Conservation (phyloP, 345 rosid genomes). For the Hirschfeldia incana region DNA sequence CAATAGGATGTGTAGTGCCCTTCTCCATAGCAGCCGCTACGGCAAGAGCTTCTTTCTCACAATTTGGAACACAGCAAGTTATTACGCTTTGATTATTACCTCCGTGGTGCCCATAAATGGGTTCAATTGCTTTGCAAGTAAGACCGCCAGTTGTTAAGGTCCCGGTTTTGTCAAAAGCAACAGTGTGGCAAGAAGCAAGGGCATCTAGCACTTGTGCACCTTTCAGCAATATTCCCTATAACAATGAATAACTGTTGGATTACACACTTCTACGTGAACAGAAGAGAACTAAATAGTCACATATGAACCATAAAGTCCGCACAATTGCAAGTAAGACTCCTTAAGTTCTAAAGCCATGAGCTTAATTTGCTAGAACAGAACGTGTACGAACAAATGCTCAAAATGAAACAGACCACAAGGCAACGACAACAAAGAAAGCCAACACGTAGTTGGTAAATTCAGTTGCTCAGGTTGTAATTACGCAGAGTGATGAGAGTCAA, state of each 20-base stretch:
- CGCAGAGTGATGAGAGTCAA: neutral
- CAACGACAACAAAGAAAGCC: constrained; percentile 4
- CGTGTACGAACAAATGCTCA: neutral
- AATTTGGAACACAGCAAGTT: constrained; percentile 77
- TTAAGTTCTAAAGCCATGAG: neutral
- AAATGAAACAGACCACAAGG: neutral
- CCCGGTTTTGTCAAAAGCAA: constrained; percentile 99
- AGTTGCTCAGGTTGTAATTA: neutral
- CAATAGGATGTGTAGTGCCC: constrained; percentile 99
- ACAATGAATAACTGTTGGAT: constrained; percentile 1
- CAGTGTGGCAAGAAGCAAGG: constrained; percentile 80
- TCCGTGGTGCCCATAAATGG: constrained; percentile 76
- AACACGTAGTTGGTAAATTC: constrained; percentile 1
- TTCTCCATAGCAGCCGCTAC: constrained; percentile 99
- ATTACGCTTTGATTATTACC: constrained; percentile 37
- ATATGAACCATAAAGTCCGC: neutral
- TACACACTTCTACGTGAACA: constrained; percentile 9
- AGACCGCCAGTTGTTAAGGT: constrained; percentile 98
- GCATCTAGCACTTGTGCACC: constrained; percentile 98
- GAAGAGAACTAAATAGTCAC: neutral
- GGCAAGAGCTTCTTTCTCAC: constrained; percentile 98
- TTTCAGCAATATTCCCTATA: constrained; percentile 90
- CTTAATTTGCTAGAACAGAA: neutral
- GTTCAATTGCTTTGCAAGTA: constrained; percentile 87
- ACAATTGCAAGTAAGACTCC: neutral